phyloP scores from a whole-genome alignment of 345 rosid species.

The Eucalyptus virginea region DNA sequence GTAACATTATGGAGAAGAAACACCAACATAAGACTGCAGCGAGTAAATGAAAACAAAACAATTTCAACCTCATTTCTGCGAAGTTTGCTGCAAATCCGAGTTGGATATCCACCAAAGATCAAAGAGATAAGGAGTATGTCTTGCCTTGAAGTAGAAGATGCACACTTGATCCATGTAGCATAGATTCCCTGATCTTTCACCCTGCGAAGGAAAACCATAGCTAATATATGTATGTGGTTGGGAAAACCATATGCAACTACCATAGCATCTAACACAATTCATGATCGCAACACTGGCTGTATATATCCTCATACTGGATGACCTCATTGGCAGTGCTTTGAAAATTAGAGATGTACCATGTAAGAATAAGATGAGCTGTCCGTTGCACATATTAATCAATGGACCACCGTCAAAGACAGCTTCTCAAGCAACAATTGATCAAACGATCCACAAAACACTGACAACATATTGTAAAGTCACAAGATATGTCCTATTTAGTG shows the following conservation, averaged over 20 bases:
- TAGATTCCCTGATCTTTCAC: slow-evolving; percentile 35
- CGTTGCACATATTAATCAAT: neutral
- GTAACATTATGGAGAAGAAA: neutral
- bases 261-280: neutral
- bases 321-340: neutral
- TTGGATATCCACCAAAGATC: neutral
- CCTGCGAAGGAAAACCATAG: slow-evolving; percentile 5
- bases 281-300: neutral
- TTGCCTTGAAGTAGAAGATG: slow-evolving; percentile 16
- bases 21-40: neutral
- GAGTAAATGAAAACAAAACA: neutral
- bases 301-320: neutral
- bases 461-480: neutral
- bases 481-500: neutral
- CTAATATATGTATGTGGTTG: neutral
- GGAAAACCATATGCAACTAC: neutral
- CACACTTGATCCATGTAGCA: slow-evolving; percentile 25
- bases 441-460: neutral
- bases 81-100: neutral
- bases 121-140: neutral
- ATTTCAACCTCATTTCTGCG: neutral
- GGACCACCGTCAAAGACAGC: neutral
- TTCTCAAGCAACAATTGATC: neutral
- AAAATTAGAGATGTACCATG: neutral
- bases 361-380: neutral